These are phyloP conservation scores for Colletotrichum sp. DNA, from an alignment of 2,329 filamentous ascomycete genomes.

Conservation along the genomic window DNA sequence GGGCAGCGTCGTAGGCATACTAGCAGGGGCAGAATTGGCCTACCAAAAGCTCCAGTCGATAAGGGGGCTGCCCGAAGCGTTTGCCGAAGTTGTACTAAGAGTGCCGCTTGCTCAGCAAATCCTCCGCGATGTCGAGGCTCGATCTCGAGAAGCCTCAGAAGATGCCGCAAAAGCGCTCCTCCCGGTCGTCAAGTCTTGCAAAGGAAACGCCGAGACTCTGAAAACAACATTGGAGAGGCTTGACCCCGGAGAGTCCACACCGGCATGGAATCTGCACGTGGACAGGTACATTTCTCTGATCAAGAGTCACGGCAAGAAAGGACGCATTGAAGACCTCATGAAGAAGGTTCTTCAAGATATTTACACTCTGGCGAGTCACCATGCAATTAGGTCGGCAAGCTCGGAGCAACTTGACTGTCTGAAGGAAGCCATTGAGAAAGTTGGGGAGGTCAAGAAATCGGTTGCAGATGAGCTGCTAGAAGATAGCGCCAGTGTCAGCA, in stretches of 20 bases:
- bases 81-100: not conserved
- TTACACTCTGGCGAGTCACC: not conserved
- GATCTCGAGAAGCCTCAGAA: not conserved
- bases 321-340: not conserved
- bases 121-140: not conserved
- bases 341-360: not conserved
- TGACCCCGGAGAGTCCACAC: rapidly evolving
- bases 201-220: not conserved
- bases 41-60: not conserved
- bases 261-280: not conserved
- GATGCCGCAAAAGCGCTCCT: not conserved
- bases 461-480: not conserved
- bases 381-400: not conserved
- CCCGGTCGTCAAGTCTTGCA: not conserved
- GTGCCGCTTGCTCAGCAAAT: not conserved
- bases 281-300: not conserved
- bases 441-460: not conserved
- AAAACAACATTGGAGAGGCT: not conserved
- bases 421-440: not conserved
- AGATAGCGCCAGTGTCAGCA: not conserved
- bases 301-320: not conserved
- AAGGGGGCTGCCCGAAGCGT: not conserved
- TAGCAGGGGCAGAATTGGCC: not conserved
- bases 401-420: not conserved
- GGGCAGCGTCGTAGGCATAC: not conserved